phyloP scores from a whole-genome alignment of 2,329 filamentous ascomycete species.

The Aspergillus piperis region DNA sequence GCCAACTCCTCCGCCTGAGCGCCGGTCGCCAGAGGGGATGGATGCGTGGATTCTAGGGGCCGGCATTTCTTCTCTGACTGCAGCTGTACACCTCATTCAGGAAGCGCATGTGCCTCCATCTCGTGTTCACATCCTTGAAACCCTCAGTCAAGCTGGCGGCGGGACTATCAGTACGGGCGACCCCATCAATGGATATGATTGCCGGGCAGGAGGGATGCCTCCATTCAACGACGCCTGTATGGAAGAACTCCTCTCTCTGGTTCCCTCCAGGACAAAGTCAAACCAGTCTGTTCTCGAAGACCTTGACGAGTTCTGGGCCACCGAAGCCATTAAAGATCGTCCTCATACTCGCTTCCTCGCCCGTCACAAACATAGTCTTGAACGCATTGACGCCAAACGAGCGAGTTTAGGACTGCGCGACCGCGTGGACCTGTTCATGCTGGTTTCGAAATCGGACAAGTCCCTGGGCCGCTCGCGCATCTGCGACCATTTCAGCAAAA shows the following conservation, averaged over 20 bases:
- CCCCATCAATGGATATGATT: constrained; percentile 38
- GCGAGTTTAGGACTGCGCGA: constrained; percentile 19
- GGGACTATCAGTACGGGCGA: constrained; percentile 32
- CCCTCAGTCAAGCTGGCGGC: constrained; percentile 31
- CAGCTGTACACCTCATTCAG: constrained; percentile 39
- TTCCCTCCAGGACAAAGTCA: constrained; percentile 26
- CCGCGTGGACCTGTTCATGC: constrained; percentile 22
- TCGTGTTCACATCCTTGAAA: constrained; percentile 40
- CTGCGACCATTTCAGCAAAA: constrained; percentile 17
- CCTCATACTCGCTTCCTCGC: constrained; percentile 19
- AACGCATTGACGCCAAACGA: constrained; percentile 10
- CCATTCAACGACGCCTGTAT: constrained; percentile 37
- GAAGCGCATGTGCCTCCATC: constrained; percentile 37
- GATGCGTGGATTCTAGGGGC: constrained; percentile 40
- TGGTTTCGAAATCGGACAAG: constrained; percentile 20
- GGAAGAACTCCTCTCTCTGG: constrained; percentile 35
- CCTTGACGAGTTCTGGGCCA: constrained; percentile 15
- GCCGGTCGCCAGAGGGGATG: constrained; percentile 29
- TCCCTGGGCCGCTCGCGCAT: constrained; percentile 20
- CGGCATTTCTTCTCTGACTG: constrained; percentile 38
- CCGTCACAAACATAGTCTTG: constrained; percentile 7
- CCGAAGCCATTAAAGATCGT: background rate
- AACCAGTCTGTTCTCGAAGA: constrained; percentile 22
- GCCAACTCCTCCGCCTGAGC: background rate
- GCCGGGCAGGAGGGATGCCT: constrained; percentile 39